Conservation (phyloP, 495 filamentous ascomycete species). For the Friedmanniomyces endolithicus region DNA sequence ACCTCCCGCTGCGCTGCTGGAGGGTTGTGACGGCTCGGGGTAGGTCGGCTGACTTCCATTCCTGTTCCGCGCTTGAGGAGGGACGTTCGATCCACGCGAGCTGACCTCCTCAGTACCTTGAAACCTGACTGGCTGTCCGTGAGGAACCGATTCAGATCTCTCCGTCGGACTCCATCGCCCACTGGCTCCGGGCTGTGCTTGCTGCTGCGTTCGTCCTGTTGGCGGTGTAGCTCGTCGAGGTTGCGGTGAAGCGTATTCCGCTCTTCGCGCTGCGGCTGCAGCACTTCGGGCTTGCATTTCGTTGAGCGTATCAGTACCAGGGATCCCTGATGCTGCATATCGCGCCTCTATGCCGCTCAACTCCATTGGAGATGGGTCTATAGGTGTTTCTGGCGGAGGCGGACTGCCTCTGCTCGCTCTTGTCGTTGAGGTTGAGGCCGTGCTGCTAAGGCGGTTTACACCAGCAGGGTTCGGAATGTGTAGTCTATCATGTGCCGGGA, state of each 20-base stretch:
- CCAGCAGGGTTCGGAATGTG: constrained; percentile 36
- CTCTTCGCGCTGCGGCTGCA: constrained; percentile 62
- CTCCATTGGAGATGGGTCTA: constrained; percentile 44
- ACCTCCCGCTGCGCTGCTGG: constrained; percentile 51
- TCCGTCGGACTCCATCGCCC: constrained; percentile 87
- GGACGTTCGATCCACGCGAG: neutral
- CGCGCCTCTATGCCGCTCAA: constrained; percentile 75
- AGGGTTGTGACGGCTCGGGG: constrained; percentile 23
- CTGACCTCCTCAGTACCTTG: constrained; percentile 56
- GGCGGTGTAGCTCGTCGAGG: constrained; percentile 12
- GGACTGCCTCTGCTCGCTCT: constrained; percentile 84
- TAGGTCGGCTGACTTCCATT: constrained; percentile 23
- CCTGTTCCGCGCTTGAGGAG: neutral
- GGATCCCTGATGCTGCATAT: constrained; percentile 79
- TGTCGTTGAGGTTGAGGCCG: constrained; percentile 86
- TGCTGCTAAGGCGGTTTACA: constrained; percentile 72
- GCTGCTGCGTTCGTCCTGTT: constrained; percentile 26
- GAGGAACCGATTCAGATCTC: constrained; percentile 70
- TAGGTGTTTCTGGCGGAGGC: constrained; percentile 86
- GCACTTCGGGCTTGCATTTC: constrained; percentile 70
- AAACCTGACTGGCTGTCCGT: constrained; percentile 87
- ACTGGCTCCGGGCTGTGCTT: constrained; percentile 43
- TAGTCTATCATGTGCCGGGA: constrained; percentile 12
- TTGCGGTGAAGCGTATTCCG: constrained; percentile 53
- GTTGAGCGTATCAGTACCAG: constrained; percentile 67